A percentile compares a stretch with the other conserved stretches of the same genome.
Conservation (phyloP, 805 yeast genomes). For the Starmera amethionina region DNA sequence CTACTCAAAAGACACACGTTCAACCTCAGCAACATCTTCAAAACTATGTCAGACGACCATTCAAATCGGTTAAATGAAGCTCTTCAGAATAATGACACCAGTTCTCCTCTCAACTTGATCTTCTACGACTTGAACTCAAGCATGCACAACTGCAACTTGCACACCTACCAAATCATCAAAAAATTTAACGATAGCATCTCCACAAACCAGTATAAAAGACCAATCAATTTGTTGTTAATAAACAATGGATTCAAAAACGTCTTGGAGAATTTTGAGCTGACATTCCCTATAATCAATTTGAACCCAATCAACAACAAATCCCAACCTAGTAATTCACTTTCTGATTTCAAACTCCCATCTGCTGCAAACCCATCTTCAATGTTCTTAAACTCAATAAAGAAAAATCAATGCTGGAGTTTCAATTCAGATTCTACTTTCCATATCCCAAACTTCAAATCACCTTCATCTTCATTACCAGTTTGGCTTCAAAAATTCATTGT, state of each 20-base stretch:
- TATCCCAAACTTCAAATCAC: slow-evolving; percentile 5
- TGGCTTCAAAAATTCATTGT: slow-evolving; percentile 19
- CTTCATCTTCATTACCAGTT: slow-evolving; percentile 15
- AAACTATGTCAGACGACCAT: slow-evolving; percentile 18
- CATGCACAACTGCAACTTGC: slow-evolving; percentile 13
- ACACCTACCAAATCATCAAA: slow-evolving; percentile 16
- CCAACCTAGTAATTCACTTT: slow-evolving; percentile 4
- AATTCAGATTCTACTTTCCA: slow-evolving; percentile 3
- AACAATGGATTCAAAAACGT: slow-evolving; percentile 11
- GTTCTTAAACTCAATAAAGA: slow-evolving; percentile 15
- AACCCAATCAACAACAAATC: too few species aligned
- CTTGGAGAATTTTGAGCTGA: neutral
- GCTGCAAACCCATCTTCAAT: slow-evolving; percentile 15
- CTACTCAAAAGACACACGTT: slow-evolving; percentile 48
- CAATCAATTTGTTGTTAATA: slow-evolving; percentile 9
- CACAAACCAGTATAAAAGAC: slow-evolving; percentile 5
- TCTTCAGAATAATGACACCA: slow-evolving; percentile 3
- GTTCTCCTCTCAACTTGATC: slow-evolving; percentile 6
- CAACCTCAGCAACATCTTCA: slow-evolving; percentile 16
- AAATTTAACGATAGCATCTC: slow-evolving; percentile 10
- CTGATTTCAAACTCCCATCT: slow-evolving; percentile 15
- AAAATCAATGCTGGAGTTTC: slow-evolving; percentile 5
- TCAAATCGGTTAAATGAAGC: slow-evolving; percentile 7
- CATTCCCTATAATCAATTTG: too few species aligned
- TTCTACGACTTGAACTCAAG: slow-evolving; percentile 17